phyloP scores from a whole-genome alignment of 495 filamentous ascomycete genomes.

The Cryomyces minteri region DNA sequence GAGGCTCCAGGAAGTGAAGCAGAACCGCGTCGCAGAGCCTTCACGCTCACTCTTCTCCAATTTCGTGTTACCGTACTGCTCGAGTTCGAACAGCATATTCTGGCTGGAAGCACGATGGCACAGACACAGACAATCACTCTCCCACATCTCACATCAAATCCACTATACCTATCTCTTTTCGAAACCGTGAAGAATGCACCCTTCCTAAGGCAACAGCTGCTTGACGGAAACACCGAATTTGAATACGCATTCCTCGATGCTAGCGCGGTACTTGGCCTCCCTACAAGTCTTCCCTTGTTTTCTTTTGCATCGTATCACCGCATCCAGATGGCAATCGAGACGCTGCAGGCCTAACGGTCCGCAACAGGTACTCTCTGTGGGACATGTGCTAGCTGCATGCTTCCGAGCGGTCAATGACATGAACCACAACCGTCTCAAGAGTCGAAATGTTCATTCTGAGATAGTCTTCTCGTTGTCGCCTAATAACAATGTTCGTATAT shows the following conservation, averaged over 20 bases:
- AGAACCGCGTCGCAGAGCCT: too few relatives aligned
- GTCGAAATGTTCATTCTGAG: constrained; percentile 83
- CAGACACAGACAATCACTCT: constrained; percentile 36
- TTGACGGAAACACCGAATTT: constrained; percentile 62
- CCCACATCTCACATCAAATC: constrained; percentile 48
- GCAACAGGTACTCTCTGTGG: constrained; percentile 34
- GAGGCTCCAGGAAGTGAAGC: too few relatives aligned
- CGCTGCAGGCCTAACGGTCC: neutral
- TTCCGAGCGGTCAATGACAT: constrained; percentile 60
- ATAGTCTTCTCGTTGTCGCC: constrained; percentile 68
- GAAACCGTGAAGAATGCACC: constrained; percentile 54
- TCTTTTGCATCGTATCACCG: too few relatives aligned
- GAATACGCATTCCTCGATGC: constrained; percentile 93
- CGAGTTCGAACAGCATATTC: too few relatives aligned
- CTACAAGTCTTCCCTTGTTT: too few relatives aligned
- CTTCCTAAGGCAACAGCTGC: constrained; percentile 61
- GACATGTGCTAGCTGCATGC: constrained; percentile 56
- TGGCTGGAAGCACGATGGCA: neutral
- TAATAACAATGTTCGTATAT: constrained; percentile 55
- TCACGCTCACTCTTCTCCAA: too few relatives aligned
- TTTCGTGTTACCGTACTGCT: too few relatives aligned
- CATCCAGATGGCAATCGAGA: neutral
- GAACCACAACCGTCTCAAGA: constrained; percentile 41
- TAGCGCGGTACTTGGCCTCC: constrained; percentile 29
- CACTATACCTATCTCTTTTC: constrained; percentile 56